A percentile compares a stretch with the other conserved stretches of the same genome.
phyloP scores from a whole-genome alignment of 2,329 filamentous ascomycete species.

The Mollisia scopiformis region DNA sequence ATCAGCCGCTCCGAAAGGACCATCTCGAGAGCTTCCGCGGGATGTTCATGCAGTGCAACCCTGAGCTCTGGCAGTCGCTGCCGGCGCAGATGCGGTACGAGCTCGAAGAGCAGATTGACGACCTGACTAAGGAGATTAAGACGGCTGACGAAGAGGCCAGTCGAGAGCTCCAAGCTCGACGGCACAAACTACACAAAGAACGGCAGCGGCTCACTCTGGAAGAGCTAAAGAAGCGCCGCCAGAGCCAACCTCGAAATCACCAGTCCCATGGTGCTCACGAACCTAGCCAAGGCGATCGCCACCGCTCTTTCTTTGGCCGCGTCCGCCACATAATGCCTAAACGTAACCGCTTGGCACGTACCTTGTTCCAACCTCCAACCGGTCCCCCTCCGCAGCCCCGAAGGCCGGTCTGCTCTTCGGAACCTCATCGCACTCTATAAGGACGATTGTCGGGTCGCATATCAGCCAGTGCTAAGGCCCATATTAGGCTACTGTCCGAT shows the following conservation, averaged over 20 bases:
- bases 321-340: constrained; percentile 11
- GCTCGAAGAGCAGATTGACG: constrained; percentile 9
- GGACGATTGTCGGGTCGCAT: constrained; percentile 5
- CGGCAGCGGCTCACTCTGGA: constrained; percentile 1
- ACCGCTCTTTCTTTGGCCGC: constrained; percentile 9
- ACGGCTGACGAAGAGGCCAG: constrained; percentile 4
- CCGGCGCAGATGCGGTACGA: constrained; percentile 9
- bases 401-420: constrained; percentile 4
- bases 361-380: constrained; percentile 1
- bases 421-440: constrained; percentile 11
- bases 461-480: constrained; percentile 1
- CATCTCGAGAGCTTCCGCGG: constrained; percentile 3
- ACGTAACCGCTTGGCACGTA: constrained; percentile 11
- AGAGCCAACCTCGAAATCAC: constrained; percentile 9
- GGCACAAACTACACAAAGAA: constrained; percentile 8
- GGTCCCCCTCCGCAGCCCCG: constrained; percentile 3
- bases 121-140: constrained; percentile 4
- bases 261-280: neutral
- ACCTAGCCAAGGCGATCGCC: constrained; percentile 1
- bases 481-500: constrained; percentile 1
- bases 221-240: constrained; percentile 8
- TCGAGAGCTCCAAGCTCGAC: constrained; percentile 6
- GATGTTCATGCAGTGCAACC: constrained; percentile 1
- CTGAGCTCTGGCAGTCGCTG: constrained; percentile 10
- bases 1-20: constrained; percentile 1